Evolutionary conservation across 148 eudicot genomes (phyloP).

Genomic region (Suaeda aralocaspica): DNA sequence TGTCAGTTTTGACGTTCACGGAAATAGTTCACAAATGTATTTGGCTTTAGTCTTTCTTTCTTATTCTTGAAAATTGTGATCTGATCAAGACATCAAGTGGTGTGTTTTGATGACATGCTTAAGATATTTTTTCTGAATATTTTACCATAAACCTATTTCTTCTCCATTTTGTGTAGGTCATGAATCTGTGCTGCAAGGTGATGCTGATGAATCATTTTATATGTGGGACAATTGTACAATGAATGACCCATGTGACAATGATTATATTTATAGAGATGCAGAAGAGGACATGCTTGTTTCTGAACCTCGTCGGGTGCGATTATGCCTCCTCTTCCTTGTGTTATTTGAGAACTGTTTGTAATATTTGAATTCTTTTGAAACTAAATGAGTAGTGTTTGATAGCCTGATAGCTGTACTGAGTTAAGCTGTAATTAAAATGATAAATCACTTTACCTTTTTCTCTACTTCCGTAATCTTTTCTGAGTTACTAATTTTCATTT

Average conservation of each 20-base stretch:
- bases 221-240: conserved; percentile 54
- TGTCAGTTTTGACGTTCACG: no score
- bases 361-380: no score
- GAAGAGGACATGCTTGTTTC: conserved; percentile 60
- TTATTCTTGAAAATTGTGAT: no score
- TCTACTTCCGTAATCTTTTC: neutral
- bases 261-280: conserved; percentile 49
- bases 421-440: neutral
- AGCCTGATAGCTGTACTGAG: neutral
- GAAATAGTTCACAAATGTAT: no score
- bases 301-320: conserved; percentile 75
- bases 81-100: neutral
- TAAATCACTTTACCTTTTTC: neutral
- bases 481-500: conserved; percentile 3
- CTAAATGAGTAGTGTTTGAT: no score
- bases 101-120: neutral
- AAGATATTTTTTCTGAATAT: conserved; percentile 7
- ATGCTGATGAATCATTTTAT: conserved; percentile 36
- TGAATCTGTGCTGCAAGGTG: conserved; percentile 14
- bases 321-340: neutral
- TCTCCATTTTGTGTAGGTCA: neutral
- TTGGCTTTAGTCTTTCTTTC: no score
- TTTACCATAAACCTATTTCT: neutral
- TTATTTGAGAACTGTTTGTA: neutral
- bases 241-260: conserved; percentile 48